Conservation (phyloP, 768 basidiomycete species). For the Boletellus emodensis region DNA sequence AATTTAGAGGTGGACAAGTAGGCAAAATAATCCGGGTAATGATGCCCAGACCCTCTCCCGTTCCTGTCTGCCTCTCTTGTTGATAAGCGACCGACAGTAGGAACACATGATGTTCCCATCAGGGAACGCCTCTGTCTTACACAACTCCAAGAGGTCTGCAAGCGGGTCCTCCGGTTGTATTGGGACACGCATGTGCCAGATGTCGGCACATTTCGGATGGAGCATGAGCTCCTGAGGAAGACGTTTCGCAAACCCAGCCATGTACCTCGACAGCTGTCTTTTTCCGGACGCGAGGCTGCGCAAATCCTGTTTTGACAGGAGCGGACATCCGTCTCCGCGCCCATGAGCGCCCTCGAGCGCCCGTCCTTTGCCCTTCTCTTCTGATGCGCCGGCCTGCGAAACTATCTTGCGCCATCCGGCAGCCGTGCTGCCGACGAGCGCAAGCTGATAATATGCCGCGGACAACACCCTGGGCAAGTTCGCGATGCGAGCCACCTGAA, state of each 20-base stretch:
- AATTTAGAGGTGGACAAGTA: not conserved
- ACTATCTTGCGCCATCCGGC: not conserved
- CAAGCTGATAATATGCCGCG: conserved; percentile 6
- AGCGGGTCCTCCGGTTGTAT: not conserved
- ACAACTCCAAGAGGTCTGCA: conserved; percentile 1
- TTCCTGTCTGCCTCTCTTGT: conserved; percentile 1
- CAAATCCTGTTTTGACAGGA: conserved; percentile 4
- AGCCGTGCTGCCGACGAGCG: not conserved
- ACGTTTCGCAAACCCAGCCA: not conserved
- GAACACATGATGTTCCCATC: not conserved
- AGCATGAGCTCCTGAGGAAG: not conserved
- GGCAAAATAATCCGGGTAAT: conserved; percentile 1
- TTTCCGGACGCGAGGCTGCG: not conserved
- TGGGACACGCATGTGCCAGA: not conserved
- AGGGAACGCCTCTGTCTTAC: not conserved
- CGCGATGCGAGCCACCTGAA: conserved; percentile 6
- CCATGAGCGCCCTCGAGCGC: not conserved
- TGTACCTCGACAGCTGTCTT: not conserved
- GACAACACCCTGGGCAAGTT: not conserved
- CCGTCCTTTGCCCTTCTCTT: not conserved
- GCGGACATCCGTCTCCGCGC: not conserved
- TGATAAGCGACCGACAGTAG: not conserved
- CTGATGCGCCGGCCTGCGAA: not conserved
- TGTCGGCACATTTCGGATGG: not conserved
- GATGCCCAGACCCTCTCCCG: conserved; percentile 1